Percentiles rank a stretch among this genome's conserved stretches.
Evolutionary conservation across 2,329 filamentous ascomycete genomes (phyloP).

Genomic region (Chalara sp.): DNA sequence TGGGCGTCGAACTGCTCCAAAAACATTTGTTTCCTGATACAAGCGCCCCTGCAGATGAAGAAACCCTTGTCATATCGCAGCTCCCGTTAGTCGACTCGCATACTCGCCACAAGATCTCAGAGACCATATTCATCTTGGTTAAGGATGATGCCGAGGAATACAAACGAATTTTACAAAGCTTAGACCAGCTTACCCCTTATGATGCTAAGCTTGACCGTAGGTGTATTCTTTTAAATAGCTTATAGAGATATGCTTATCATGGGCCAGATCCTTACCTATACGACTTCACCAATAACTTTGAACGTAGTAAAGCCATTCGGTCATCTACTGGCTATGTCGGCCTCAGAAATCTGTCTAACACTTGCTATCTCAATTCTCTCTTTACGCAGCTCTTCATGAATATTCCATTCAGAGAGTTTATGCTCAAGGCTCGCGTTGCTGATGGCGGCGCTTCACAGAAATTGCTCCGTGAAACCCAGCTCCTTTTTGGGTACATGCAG

Average conservation of each 20-base stretch:
- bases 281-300: constrained; percentile 54
- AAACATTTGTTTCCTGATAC: constrained; percentile 58
- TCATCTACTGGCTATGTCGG: constrained; percentile 79
- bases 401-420: constrained; percentile 74
- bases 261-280: constrained; percentile 47
- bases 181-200: constrained; percentile 45
- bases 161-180: constrained; percentile 40
- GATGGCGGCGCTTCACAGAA: constrained; percentile 52
- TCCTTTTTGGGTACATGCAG: constrained; percentile 80
- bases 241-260: constrained; percentile 15
- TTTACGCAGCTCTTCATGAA: constrained; percentile 98
- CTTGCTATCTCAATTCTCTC: constrained; percentile 94
- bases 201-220: constrained; percentile 33
- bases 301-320: constrained; percentile 62
- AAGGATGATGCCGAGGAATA: constrained; percentile 45
- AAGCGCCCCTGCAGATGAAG: constrained; percentile 27
- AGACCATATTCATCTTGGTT: constrained; percentile 50
- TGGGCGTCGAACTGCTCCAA: constrained; percentile 49
- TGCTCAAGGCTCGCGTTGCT: constrained; percentile 55
- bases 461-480: constrained; percentile 71
- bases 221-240: neutral
- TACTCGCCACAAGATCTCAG: constrained; percentile 53
- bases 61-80: constrained; percentile 23
- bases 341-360: constrained; percentile 86
- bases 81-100: constrained; percentile 44